Conservation (phyloP, 352 stramenopile species). For the Phytophthora crassamura region DNA sequence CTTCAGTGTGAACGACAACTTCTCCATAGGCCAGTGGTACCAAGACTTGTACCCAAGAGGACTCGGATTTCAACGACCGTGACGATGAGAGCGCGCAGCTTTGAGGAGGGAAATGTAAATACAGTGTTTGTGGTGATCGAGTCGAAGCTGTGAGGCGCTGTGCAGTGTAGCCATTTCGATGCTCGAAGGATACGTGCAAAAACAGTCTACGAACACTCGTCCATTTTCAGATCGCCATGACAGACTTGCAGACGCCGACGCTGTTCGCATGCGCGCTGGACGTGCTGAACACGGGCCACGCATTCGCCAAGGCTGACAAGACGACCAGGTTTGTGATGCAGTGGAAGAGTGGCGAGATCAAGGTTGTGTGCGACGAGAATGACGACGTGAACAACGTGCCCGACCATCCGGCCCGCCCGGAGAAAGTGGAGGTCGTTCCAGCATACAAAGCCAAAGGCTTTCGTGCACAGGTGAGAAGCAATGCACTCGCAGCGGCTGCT, state of each 20-base stretch:
- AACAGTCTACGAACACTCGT: conserved; percentile 15
- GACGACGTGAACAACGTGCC: conserved; percentile 52
- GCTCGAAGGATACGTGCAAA: neutral
- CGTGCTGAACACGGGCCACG: conserved; percentile 46
- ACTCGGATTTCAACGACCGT: conserved; percentile 11
- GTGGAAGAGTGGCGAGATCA: conserved; percentile 43
- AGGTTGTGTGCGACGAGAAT: conserved; percentile 29
- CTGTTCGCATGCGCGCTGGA: conserved; percentile 56
- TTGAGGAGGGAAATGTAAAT: conserved; percentile 1
- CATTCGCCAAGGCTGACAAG: conserved; percentile 48
- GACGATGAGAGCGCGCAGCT: neutral
- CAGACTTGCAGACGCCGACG: conserved; percentile 22
- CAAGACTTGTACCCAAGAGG: conserved; percentile 35
- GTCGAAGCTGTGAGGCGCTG: too few relatives aligned
- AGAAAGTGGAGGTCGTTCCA: conserved; percentile 53
- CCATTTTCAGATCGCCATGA: conserved; percentile 12
- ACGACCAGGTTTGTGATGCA: conserved; percentile 40
- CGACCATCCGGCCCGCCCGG: conserved; percentile 50
- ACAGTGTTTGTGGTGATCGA: neutral
- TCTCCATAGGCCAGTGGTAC: conserved; percentile 43
- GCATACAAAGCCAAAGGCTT: conserved; percentile 56
- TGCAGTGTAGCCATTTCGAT: conserved; percentile 11
- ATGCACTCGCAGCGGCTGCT: neutral
- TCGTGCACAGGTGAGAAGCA: conserved; percentile 44
- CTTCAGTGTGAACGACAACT: conserved; percentile 43